Base-by-base conservation (phyloP, 805 yeast genomes). In the Komagataella ulmi region DNA sequence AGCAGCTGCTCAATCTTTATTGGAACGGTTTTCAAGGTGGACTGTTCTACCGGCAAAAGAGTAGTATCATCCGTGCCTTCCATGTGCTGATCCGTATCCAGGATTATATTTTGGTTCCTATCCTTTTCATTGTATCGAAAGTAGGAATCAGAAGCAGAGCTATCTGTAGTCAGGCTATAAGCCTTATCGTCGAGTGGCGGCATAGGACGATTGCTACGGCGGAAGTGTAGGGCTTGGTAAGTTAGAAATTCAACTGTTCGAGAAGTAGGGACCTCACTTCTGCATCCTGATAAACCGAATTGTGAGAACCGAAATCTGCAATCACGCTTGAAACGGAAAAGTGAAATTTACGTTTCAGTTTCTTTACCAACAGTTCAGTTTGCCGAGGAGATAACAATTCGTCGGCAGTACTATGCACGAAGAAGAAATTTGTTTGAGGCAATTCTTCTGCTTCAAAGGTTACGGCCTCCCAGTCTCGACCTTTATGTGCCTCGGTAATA, bases 341-440 rank as follows among this genome's bases (percentile, higher is more conserved):
- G 5, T 10, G 23, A 10, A 17, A 17, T n/a, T 19, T 12, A 44
- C 6, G 12, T 6, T 61, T 56, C 2, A 81, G 61, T 60, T 70
- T 70, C 0, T 56, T 46, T 1, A 59, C 53, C 23, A 83, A 65
- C 51, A 61, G 52, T 3, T 65, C 57, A 0, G 83, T 68, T 58
- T 85, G 93, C 2, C 65, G 63, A 23, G 67, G 52, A 2, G 78
- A 66, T 18, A 88, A 64, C 14, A 88, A 70, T 60, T 87, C 95
- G 65, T 88, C 96, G 17, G 72, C 61, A 3, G 65, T 61, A 3
- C 93, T 84, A 44, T 87, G 90, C 2, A 83, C 61, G 0, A 86
- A 59, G 47, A 69, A 61, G 6, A 36, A 17, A 6, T 48, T n/a
- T 18, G 21, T 24, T n/a, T 45, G 44, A 49, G 12, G 8, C 44